Conservation (phyloP, 805 yeast species). For the Diddensiella santjacobensis region DNA sequence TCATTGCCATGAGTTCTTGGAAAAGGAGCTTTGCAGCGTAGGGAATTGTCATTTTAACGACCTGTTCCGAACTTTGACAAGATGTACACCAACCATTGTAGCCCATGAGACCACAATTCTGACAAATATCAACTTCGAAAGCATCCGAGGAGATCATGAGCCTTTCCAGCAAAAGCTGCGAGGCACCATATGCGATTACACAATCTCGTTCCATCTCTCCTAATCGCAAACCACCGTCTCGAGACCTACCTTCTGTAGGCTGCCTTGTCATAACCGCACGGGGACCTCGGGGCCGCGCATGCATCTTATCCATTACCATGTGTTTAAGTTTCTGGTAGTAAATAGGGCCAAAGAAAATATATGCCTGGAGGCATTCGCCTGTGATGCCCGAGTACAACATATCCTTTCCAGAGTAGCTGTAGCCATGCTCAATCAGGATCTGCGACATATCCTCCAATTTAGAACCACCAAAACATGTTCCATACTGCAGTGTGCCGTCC, state of each 20-base stretch:
- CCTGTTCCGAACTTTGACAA: conserved; percentile 81
- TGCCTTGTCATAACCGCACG: conserved; percentile 97
- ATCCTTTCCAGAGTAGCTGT: conserved; percentile 93
- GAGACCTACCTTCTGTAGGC: conserved; percentile 97
- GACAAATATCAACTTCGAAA: conserved; percentile 94
- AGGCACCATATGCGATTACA: conserved; percentile 98
- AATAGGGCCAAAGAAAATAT: conserved; percentile 97
- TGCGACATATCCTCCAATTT: conserved; percentile 91
- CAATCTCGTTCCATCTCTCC: conserved; percentile 99
- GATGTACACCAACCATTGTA: conserved; percentile 97
- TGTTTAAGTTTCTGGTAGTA: conserved; percentile 97
- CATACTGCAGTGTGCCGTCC: conserved; percentile 87
- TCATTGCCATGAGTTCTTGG: conserved; percentile 98
- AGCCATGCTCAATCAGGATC: conserved; percentile 85
- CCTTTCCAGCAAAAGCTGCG: conserved; percentile 88
- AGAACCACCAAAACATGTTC: conserved; percentile 99
- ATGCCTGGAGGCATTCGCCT: conserved; percentile 95
- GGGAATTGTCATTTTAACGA: conserved; percentile 93
- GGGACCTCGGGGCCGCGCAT: conserved; percentile 98
- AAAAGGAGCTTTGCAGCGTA: conserved; percentile 96
- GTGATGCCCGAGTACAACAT: conserved; percentile 97
- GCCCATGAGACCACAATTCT: conserved; percentile 94
- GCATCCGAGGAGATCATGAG: conserved; percentile 97
- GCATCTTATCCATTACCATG: conserved; percentile 99
- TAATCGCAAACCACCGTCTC: conserved; percentile 97